A percentile compares a stretch with the other conserved stretches of the same genome.
phyloP scores from a whole-genome alignment of 78 protist species.

The Diacronema lutheri region DNA sequence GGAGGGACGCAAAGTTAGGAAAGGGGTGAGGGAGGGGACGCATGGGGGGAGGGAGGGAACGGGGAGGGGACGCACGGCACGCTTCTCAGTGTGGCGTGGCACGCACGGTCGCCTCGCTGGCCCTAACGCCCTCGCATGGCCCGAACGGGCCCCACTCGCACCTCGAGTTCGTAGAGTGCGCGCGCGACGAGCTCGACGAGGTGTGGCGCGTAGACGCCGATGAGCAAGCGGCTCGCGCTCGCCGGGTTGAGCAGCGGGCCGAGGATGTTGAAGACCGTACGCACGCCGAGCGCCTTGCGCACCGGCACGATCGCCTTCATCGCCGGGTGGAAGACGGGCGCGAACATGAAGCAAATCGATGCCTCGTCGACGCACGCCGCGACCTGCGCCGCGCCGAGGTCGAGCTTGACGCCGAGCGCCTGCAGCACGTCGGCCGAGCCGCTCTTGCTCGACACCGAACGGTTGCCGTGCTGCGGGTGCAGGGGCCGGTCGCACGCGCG shows the following conservation, averaged over 20 bases:
- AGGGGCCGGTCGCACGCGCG: too few relatives aligned
- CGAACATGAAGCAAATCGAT: slow-evolving; percentile 17
- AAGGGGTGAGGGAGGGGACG: neutral
- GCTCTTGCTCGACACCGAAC: slow-evolving; percentile 1
- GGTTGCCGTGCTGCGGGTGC: neutral
- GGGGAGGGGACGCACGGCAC: too few relatives aligned
- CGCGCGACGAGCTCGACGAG: neutral
- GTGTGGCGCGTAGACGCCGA: neutral
- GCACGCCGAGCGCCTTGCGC: slow-evolving; percentile 28
- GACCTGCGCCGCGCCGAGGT: neutral
- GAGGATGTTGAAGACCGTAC: slow-evolving; percentile 16
- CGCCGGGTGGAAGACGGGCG: slow-evolving; percentile 13
- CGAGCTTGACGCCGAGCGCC: neutral
- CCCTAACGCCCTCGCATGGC: too few relatives aligned
- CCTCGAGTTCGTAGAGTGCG: neutral
- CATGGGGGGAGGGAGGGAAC: neutral
- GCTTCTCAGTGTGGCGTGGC: too few relatives aligned
- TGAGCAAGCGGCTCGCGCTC: neutral
- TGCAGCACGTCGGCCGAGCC: slow-evolving; percentile 1
- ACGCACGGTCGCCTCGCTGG: too few relatives aligned
- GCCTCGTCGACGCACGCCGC: neutral
- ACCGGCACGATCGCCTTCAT: slow-evolving; percentile 3
- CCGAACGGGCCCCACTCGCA: too few relatives aligned
- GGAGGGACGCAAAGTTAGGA: too few relatives aligned
- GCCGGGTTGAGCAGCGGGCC: slow-evolving; percentile 25